Evolutionary conservation across 257 asterid genomes (phyloP), one percentile per base, ranked within the genome.

Genomic region (Solanum commersonii): DNA sequence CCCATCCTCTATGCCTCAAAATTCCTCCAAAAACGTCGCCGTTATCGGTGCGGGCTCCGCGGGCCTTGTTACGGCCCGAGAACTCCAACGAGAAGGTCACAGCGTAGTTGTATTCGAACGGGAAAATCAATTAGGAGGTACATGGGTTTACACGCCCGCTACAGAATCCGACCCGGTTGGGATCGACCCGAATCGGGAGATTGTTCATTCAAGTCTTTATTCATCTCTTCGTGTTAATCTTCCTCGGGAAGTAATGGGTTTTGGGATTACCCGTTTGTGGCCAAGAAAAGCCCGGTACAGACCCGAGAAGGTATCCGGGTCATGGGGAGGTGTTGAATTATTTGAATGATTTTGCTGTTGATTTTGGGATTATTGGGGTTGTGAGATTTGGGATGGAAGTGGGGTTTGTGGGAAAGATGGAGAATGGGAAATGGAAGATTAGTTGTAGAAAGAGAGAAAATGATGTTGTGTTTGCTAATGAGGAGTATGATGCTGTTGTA

Each of bases 41-140:
- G 98, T 95, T 83, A 94, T 97, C 88, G 98, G 98, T 14, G 99
- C 98, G 81, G 99, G 99, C 1, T 98, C 98, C 14, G 97, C 98
- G 63, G 99, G 98, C n/a, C 94, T 97, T 2, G 90, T 91, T 87
- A 92, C 98, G 18, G 98, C 99, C 46, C 91, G 94, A 8, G 98
- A 97, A 84, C 98, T 97, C 89, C 90, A 92, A 22, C 93, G 91
- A 16, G 98, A 96, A 87, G 99, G 99, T 35, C 99, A 95, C 92
- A 84, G 37, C 77, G 99, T 96, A 63, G 96, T 94, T 3, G 96
- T 97, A 23, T 94, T 94, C 90, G 99, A 97, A 89, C 92, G 94
- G 38, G 93, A 93, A 44, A 87, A 83, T 89, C 95, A 92, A 34
- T 25, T 94, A 3, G 98, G 98, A 20, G 99, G 99, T 25, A 96